phyloP scores from a whole-genome alignment of 2,329 filamentous ascomycete genomes.

The Emmonsiellopsis sp. region DNA sequence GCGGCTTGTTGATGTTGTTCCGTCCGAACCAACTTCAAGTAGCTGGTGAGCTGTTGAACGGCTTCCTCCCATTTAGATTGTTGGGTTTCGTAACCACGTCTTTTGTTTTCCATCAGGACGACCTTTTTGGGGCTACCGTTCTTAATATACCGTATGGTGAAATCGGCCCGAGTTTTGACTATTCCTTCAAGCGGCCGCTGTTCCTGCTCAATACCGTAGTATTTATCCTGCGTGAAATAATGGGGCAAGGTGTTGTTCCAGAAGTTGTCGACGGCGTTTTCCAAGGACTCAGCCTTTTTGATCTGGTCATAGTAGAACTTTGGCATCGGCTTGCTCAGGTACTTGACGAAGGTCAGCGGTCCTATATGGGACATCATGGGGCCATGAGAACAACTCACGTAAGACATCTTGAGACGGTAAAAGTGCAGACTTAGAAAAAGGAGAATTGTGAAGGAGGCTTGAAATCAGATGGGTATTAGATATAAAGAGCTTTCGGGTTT shows the following conservation, averaged over 20 bases:
- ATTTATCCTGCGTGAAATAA: slow-evolving; percentile 6
- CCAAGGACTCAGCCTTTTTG: background rate
- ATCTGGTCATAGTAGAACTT: slow-evolving; percentile 4
- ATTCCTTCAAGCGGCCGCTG: slow-evolving; percentile 1
- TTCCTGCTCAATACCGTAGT: slow-evolving; percentile 2
- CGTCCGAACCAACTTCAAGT: slow-evolving; percentile 2
- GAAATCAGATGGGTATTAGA: too few relatives aligned
- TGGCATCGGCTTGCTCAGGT: background rate
- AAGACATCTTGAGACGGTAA: background rate
- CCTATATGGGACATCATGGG: background rate
- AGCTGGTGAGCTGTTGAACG: background rate
- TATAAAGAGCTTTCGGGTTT: too few relatives aligned
- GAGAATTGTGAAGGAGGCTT: too few relatives aligned
- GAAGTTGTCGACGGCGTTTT: slow-evolving; percentile 1
- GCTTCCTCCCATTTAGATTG: background rate
- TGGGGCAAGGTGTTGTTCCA: slow-evolving; percentile 3
- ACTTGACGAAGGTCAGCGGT: background rate
- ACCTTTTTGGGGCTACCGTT: background rate
- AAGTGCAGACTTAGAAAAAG: too few relatives aligned
- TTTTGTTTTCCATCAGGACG: slow-evolving; percentile 1
- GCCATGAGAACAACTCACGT: background rate
- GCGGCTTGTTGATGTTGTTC: background rate
- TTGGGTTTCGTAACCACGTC: background rate
- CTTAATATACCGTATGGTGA: background rate
- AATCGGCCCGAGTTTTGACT: background rate